Evolutionary conservation across 345 rosid species (phyloP).

Genomic region (Salix koriyanagi): DNA sequence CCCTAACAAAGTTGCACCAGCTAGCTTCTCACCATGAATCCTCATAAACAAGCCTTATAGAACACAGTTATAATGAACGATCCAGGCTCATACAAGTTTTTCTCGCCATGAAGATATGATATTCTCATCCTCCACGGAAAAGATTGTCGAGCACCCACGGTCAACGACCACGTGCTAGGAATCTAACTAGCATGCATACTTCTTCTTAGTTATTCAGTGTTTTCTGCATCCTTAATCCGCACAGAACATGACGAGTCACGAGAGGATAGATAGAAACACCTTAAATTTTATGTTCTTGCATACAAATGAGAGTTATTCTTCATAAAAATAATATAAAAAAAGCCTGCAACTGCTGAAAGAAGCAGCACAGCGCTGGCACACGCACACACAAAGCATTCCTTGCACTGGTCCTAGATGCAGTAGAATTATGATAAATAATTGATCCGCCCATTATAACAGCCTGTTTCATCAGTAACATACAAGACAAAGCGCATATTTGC

Average conservation of each 20-base stretch:
- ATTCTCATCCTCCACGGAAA: no score
- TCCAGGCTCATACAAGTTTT: no score
- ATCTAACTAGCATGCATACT: no score
- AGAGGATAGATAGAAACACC: not conserved
- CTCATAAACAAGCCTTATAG: no score
- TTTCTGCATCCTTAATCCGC: not conserved
- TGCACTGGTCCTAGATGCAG: constrained; percentile 5
- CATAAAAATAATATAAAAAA: not conserved
- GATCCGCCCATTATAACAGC: constrained; percentile 5
- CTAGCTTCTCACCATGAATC: no score
- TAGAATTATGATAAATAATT: not conserved
- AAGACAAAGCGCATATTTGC: constrained; percentile 7
- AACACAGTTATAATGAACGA: no score
- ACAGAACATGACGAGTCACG: not conserved
- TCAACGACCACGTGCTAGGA: no score
- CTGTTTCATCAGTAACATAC: not conserved
- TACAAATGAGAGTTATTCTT: not conserved
- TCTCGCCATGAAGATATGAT: no score
- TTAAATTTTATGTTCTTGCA: not conserved
- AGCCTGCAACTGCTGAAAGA: not conserved
- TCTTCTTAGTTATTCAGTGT: not conserved
- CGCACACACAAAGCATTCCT: constrained; percentile 11
- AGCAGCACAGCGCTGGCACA: constrained; percentile 7
- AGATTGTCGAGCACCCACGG: no score
- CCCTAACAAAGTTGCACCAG: no score